Base-by-base conservation (phyloP, 768 basidiomycete genomes). In the Pisolithus orientalis region DNA sequence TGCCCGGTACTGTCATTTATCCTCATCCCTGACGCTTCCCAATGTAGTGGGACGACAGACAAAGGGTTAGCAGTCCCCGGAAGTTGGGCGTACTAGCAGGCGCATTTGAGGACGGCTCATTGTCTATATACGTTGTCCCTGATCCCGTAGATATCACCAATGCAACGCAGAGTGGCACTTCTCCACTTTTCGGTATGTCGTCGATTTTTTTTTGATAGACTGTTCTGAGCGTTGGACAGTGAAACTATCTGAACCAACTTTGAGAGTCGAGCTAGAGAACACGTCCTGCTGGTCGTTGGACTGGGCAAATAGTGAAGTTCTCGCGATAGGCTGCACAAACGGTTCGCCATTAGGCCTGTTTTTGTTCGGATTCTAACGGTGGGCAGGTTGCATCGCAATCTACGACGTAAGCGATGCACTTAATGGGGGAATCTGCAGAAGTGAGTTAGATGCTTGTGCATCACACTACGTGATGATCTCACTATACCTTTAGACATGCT, bases 51-150 rank as follows among this genome's bases (percentile, higher is more conserved):
- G 57, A 63, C 43, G 52, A 50, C 5, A 47, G 42, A 8, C 57
- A 53, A 44, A 69, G 69, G 4, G 31, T 7, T 21, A 39, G 40
- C n/a, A 17, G 21, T 10, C 66, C 54, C 17, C 71, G 76, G 44
- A 94, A 90, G 64, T 70, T 98, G 0, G 95, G 96, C 1, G 63
- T 99, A 7, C 64, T 98, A 6, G 90, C 82, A 0, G 94, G 87
- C 9, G 81, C 86, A 0, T 94, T 94, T 50, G 84, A 87, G 59
- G 94, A 97, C 62, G 95, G 95, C 3, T 84, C 89, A 0, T 70
- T 94, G 28, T 83, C 83, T 0, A 63, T 97, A 16, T 94, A 84
- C 56, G 75, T 78, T 3, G 78, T 97, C 5, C 95, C 94, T 2
- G 82, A 89, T 53, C 94, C 94, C 2, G 61, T 68, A n/a, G 77